Base-by-base conservation (phyloP, 176 grass and related monocot species). In the Carex pumila region DNA sequence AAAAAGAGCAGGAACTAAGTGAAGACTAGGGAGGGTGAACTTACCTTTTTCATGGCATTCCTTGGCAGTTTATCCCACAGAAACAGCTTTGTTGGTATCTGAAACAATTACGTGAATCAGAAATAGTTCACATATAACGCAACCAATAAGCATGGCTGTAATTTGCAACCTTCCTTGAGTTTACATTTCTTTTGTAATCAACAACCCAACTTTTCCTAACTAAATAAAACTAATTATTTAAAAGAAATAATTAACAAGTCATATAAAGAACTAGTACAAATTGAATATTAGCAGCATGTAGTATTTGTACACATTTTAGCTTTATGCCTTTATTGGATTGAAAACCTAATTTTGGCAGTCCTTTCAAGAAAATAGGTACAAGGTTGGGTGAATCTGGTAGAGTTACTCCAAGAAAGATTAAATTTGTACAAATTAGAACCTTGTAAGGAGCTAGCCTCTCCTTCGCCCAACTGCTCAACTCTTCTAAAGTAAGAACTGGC, bases 41-140 rank as follows among this genome's bases (percentile, higher is more conserved):
- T 83, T 50, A 95, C 96, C 93, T 98, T 95, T 87, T 93, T 89
- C 96, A 95, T 98, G 76, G 96, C 93, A 90, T 98, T 98, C 67
- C 96, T 88, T 90, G 96, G 96, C 85, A 98, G 92, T 79, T 89
- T 87, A 89, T 93, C 91, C 96, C 89, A 91, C 72, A 95, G 12
- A 85, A 89, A 90, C 88, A 98, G 85, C 83, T 81, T 93, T 29
- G 88, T 98, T 25, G 96, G 96, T 88, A 98, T 93, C 91, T 97
- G 87, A 50, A 22, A 74, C 19, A 63, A 68, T 83, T 12, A 88
- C 31, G 41, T 53, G 73, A 87, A 67, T 30, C 0, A 85, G 79
- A 41, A 32, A 73, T 7, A 56, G 86, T 65, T 30, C 9, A 67
- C 79, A 58, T 49, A 73, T 66, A 70, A 85, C 71, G 1, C 17